Base-by-base conservation (phyloP, 495 filamentous ascomycete genomes). In the Endocarpon pusillum region DNA sequence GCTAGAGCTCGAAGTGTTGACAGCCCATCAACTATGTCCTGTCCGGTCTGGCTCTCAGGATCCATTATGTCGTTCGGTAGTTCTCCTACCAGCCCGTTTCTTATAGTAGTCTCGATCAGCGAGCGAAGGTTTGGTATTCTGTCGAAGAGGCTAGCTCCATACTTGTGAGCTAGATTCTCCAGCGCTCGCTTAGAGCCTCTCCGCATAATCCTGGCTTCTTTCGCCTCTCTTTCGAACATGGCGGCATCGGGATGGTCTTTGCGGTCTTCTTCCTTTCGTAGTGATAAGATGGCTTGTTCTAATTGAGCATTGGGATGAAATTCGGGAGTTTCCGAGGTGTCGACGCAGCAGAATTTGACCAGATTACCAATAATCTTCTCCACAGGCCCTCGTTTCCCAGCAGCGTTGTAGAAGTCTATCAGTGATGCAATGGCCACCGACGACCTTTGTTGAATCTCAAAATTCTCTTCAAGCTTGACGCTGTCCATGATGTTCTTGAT, bases 401-500 rank as follows among this genome's bases (percentile, higher is more conserved):
- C 66, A 9, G 68, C 66, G 4, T 81, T 82, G 45, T 94, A 86
- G 18, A 85, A 66, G 38, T 78, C 71, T n/a, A 97, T 73, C n/a
- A 94, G 65, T 14, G 67, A 60, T 4, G 82, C 80, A 21, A 94
- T 73, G 11, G 84, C 81, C 4, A 64, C 67, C 5, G 85, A 83
- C 17, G 91, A 94, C 19, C 87, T 81, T 42, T 73, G 71, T 49
- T 97, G 89, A 23, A 97, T 63, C 42, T 93, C 83, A 21, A 78
- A 49, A 43, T 87, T 94, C 45, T 96, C 87, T 54, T 97, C 89
- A 20, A 72, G 69, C 59, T 96, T 96, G 51, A 96, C 72, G 48
- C 86, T 94, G 44, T 97, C 89, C 87, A 96, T 97, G 54, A 94
- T 80, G 14, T 73, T 78, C 56, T 92, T 93, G 57, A 97, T 94